Base-by-base conservation (phyloP, 768 basidiomycete species). In the Heimioporus sp. region DNA sequence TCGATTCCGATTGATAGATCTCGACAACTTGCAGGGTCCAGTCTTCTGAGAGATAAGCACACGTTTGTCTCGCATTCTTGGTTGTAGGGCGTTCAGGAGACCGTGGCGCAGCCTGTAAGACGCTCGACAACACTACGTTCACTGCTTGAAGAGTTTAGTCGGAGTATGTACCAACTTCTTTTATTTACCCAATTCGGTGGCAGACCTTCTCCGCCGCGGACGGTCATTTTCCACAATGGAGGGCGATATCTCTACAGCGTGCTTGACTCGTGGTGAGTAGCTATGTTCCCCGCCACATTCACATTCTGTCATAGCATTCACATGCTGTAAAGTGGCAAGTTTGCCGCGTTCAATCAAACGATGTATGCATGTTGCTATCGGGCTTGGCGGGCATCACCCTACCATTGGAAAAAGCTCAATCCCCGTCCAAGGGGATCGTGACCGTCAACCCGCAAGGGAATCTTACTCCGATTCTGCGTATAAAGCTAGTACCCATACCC, bases 291-390 rank as follows among this genome's bases (percentile, higher is more conserved):
- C 40, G 24, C 62, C 62, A 61, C 54, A 12, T 64, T 56, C 19
- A 48, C 12, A 35, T 43, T 39, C 57, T 47, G 11, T 21, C 19
- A 38, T 21, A 20, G 9, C n/a, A 16, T 43, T 21, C 32, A 51
- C 39, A 49, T 34, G 53, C 20, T 36, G 50, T 52, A 46, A 43
- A 32, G 46, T 51, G 48, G 62, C 56, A 37, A 55, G 56, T 34
- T 65, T 39, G 32, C 61, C 56, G 59, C 38, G 50, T 55, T 47
- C 20, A 30, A 58, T 62, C 49, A 46, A 55, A 40, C 30, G 51
- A 17, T 34, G 39, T 19, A 21, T 30, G 38, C 53, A 28, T 38
- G 34, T 34, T 45, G 43, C 36, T 5, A 36, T 43, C 21, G 30
- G 20, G 2, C 34, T 28, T 28, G 24, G 24, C 4, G 49, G 47